Conservation (phyloP, 2,329 filamentous ascomycete species). For the Microsporum canis region DNA sequence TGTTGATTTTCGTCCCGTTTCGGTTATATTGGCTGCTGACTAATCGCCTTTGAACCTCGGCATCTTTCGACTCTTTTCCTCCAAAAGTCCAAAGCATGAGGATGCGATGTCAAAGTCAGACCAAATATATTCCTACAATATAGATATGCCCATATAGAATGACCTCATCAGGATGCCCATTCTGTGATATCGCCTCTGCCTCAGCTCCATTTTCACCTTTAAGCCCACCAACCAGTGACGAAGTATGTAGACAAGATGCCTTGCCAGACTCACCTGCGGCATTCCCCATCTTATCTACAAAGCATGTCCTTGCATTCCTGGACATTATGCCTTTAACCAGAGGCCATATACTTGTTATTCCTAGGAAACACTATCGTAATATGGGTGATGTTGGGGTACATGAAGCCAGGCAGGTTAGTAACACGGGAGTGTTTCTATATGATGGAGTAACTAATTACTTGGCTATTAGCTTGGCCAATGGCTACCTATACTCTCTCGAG, state of each 20-base stretch:
- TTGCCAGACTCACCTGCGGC: constrained; percentile 10
- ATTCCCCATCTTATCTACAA: constrained; percentile 63
- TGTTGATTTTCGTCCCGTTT: constrained; percentile 1
- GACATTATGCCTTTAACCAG: constrained; percentile 81
- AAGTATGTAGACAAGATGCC: constrained; percentile 8
- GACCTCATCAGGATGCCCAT: constrained; percentile 37
- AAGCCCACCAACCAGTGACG: constrained; percentile 15
- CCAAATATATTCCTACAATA: neutral
- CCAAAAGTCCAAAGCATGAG: neutral
- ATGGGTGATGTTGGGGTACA: constrained; percentile 55
- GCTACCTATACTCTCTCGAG: constrained; percentile 47
- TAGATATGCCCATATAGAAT: neutral
- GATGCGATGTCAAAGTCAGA: too few species aligned
- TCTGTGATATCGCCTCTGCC: constrained; percentile 46
- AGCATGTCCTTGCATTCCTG: constrained; percentile 70
- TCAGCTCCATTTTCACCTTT: constrained; percentile 34
- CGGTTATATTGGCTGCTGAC: neutral
- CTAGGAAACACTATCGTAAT: constrained; percentile 65
- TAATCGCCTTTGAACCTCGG: neutral
- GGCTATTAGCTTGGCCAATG: constrained; percentile 33
- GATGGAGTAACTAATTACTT: neutral
- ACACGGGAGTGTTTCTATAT: neutral
- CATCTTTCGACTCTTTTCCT: neutral
- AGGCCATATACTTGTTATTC: constrained; percentile 74
- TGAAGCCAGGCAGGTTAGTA: constrained; percentile 57